Evolutionary conservation across 225 moss, liverwort and hornwort species (phyloP).

Genomic region (Pleurozium schreberi): DNA sequence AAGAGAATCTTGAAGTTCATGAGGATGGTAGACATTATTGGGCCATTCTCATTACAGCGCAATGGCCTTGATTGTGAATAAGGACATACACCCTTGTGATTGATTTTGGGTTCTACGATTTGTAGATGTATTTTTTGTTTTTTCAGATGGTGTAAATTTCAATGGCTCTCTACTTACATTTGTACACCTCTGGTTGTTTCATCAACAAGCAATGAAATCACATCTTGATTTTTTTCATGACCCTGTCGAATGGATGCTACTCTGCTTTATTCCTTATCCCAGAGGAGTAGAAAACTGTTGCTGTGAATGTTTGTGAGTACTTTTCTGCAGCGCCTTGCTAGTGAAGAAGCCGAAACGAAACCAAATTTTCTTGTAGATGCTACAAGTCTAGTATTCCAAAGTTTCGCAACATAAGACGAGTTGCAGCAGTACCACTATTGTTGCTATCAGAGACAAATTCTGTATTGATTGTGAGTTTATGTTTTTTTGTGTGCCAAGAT

Average conservation of each 20-base stretch:
- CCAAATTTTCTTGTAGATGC: background rate
- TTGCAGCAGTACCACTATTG: background rate
- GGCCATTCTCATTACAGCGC: background rate
- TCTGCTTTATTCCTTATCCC: background rate
- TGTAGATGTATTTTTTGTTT: background rate
- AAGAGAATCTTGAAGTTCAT: background rate
- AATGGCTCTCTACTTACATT: background rate
- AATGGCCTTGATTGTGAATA: background rate
- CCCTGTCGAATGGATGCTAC: background rate
- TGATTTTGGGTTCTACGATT: background rate
- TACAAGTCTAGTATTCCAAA: no score
- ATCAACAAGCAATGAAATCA: background rate
- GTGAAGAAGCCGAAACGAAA: background rate
- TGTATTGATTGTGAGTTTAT: background rate
- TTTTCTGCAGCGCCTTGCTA: background rate
- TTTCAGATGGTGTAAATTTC: background rate
- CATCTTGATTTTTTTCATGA: background rate
- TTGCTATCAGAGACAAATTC: background rate
- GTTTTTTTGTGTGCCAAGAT: background rate
- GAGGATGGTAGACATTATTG: no score
- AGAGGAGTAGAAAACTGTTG: background rate
- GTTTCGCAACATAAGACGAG: no score
- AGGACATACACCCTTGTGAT: background rate
- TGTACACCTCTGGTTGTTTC: background rate
- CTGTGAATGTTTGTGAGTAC: no score